Evolutionary conservation across 371 early-diverging fungal species (phyloP).

Genomic region (Syncephalastrum monosporum): DNA sequence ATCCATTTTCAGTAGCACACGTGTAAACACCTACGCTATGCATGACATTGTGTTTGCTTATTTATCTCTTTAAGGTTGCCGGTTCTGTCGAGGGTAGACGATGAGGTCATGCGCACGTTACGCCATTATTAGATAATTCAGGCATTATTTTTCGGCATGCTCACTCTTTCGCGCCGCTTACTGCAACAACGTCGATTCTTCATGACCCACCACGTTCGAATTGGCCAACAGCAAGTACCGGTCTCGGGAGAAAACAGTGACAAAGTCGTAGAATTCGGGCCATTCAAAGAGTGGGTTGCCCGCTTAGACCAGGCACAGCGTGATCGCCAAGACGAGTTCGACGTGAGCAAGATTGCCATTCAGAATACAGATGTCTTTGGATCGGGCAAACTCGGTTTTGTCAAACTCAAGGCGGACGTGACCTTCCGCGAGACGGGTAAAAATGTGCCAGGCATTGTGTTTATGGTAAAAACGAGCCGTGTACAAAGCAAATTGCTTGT

Average conservation of each 20-base stretch:
- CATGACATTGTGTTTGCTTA: too few species aligned
- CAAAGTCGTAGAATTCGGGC: constrained; percentile 56
- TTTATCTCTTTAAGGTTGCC: too few species aligned
- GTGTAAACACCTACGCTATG: too few species aligned
- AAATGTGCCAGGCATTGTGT: constrained; percentile 73
- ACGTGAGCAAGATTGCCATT: constrained; percentile 52
- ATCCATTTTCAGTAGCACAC: too few species aligned
- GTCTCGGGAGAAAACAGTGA: neutral
- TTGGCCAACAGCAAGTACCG: too few species aligned
- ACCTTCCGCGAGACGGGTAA: constrained; percentile 45
- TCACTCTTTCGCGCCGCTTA: too few species aligned
- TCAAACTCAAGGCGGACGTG: constrained; percentile 70
- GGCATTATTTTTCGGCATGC: too few species aligned
- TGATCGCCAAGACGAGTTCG: constrained; percentile 31
- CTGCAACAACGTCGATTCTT: too few species aligned
- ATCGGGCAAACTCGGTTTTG: constrained; percentile 66
- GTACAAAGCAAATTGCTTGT: neutral
- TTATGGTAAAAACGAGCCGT: constrained; percentile 53
- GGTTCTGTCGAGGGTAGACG: too few species aligned
- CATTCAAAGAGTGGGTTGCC: constrained; percentile 61
- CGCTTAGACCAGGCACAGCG: constrained; percentile 49
- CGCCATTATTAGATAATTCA: too few species aligned
- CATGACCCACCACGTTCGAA: too few species aligned
- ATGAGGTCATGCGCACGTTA: too few species aligned
- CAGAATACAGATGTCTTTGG: constrained; percentile 74